Evolutionary conservation across 305 asterid species (phyloP).

Genomic region (Stenogyne calaminthoides): DNA sequence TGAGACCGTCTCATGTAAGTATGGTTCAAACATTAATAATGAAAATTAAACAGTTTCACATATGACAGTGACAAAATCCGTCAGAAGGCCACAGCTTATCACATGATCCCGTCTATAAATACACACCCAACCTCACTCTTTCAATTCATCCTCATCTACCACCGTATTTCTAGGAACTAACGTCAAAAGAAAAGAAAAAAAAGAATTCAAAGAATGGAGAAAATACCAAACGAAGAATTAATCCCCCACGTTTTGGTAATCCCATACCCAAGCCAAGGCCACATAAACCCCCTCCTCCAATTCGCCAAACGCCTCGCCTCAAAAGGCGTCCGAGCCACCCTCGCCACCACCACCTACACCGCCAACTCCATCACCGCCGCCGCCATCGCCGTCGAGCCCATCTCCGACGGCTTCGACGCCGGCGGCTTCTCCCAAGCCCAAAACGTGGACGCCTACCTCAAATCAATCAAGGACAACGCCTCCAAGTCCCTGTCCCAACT

Average conservation of each 20-base stretch:
- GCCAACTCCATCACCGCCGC: conserved; percentile 37
- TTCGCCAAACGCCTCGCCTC: conserved; percentile 65
- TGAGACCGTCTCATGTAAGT: too few relatives aligned
- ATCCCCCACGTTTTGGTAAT: conserved; percentile 43
- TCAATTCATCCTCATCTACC: too few relatives aligned
- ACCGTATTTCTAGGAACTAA: background rate
- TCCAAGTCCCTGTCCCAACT: conserved; percentile 49
- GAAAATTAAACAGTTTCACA: too few relatives aligned
- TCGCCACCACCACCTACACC: conserved; percentile 58
- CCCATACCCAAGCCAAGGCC: conserved; percentile 75
- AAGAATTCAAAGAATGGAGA: conserved; percentile 1
- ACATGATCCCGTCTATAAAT: too few relatives aligned
- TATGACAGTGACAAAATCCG: too few relatives aligned
- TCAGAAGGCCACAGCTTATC: too few relatives aligned
- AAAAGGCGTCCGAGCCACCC: conserved; percentile 54
- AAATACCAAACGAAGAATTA: background rate
- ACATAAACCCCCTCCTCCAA: conserved; percentile 72
- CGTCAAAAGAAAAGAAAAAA: background rate
- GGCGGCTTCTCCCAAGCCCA: conserved; percentile 36
- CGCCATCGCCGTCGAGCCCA: conserved; percentile 45
- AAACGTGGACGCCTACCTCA: conserved; percentile 37
- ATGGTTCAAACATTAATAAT: too few relatives aligned
- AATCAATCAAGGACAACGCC: conserved; percentile 47
- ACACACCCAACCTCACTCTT: too few relatives aligned
- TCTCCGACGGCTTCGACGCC: conserved; percentile 66